Evolutionary conservation across 2,329 filamentous ascomycete genomes (phyloP).

Genomic region (Trichoderma atroviride): DNA sequence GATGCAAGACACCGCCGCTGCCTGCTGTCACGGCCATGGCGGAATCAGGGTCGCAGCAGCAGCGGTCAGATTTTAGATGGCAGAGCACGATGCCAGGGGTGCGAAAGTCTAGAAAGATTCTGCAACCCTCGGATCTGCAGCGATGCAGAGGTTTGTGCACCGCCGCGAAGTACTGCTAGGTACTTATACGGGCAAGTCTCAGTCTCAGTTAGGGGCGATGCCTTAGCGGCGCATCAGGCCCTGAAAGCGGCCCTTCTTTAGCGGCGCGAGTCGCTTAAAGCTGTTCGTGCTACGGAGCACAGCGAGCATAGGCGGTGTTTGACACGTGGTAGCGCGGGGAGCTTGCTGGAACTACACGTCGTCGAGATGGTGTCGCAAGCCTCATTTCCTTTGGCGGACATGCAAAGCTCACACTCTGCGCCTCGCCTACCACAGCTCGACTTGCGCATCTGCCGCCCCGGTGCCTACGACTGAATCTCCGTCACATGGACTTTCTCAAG

Average conservation of each 20-base stretch:
- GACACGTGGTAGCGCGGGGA: constrained; percentile 26
- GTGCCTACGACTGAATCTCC: not conserved
- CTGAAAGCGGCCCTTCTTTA: constrained; percentile 17
- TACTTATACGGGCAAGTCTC: not conserved
- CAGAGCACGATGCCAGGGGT: not conserved
- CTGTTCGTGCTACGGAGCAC: constrained; percentile 10
- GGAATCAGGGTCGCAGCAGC: not conserved
- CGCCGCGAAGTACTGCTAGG: not conserved
- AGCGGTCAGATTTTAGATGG: not conserved
- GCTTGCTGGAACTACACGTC: constrained; percentile 4
- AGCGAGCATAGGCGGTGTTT: not conserved
- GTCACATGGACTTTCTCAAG: constrained; percentile 91
- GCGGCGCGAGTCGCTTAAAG: constrained; percentile 17
- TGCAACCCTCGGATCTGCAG: not conserved
- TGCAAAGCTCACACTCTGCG: not conserved
- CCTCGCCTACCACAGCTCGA: not conserved
- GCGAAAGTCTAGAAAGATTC: not conserved
- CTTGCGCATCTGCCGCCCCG: not conserved
- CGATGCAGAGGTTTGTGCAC: constrained; percentile 3
- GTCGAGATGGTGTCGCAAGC: not conserved
- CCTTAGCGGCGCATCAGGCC: constrained; percentile 13
- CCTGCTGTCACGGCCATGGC: not conserved
- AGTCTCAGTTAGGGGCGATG: not conserved
- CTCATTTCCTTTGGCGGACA: not conserved
- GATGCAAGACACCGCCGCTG: not conserved